These are phyloP conservation scores for Trypanosoma theileri DNA, from an alignment of 208 protist species.

Conservation along the genomic window DNA sequence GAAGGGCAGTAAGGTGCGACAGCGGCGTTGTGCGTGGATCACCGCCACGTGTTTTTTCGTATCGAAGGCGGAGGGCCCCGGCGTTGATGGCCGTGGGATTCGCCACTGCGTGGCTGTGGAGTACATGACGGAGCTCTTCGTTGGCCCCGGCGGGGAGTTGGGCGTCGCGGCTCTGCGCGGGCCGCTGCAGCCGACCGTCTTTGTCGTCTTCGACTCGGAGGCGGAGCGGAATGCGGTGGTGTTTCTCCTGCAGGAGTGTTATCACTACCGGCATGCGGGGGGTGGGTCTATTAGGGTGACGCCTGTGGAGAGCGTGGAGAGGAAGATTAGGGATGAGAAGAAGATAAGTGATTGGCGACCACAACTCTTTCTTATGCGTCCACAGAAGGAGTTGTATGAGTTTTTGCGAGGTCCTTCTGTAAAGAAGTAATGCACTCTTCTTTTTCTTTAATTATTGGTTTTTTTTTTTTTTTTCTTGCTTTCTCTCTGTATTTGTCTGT, in stretches of 20 bases:
- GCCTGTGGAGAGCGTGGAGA: slow-evolving; percentile 13
- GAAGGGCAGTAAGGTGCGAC: slow-evolving; percentile 10
- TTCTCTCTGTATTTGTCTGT: slow-evolving; percentile 19
- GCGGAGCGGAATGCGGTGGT: slow-evolving; percentile 8
- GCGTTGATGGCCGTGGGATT: slow-evolving; percentile 9
- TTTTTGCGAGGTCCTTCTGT: slow-evolving; percentile 12
- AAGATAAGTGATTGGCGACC: not conserved
- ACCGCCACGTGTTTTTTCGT: slow-evolving; percentile 28
- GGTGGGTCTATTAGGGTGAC: slow-evolving; percentile 12
- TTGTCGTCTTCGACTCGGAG: slow-evolving; percentile 15
- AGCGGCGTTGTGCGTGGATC: slow-evolving; percentile 25
- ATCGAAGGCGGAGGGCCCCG: slow-evolving; percentile 10
- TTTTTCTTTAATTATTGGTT: slow-evolving; percentile 14
- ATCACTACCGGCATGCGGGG: slow-evolving; percentile 12
- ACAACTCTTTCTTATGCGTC: slow-evolving; percentile 26
- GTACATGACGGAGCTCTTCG: slow-evolving; percentile 26
- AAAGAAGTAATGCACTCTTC: slow-evolving; percentile 8
- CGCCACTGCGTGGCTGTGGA: slow-evolving; percentile 18
- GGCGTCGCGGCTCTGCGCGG: slow-evolving; percentile 18
- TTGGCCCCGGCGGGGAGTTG: slow-evolving; percentile 19
- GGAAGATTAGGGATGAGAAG: not conserved
- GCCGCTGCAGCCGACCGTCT: slow-evolving; percentile 16
- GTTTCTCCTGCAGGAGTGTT: slow-evolving; percentile 22
- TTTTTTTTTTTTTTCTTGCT: slow-evolving; percentile 11
- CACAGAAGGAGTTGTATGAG: slow-evolving; percentile 21